phyloP scores from a whole-genome alignment of 306 rosid genomes.

The Delonix regia region DNA sequence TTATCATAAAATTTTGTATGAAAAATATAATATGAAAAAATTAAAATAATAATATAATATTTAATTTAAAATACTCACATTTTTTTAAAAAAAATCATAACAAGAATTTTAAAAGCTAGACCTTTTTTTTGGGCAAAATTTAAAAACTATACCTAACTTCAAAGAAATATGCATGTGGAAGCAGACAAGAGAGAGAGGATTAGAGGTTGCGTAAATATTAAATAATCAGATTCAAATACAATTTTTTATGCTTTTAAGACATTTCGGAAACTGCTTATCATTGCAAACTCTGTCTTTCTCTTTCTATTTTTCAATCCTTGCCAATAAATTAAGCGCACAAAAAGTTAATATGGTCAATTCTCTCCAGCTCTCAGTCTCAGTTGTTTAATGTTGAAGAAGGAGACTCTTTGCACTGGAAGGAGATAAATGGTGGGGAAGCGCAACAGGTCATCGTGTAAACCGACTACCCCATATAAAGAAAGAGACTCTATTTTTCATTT shows the following conservation, averaged over 20 bases:
- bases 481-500: not conserved
- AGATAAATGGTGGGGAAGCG: constrained; percentile 31
- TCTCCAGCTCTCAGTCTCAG: constrained; percentile 11
- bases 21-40: not conserved
- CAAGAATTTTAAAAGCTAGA: too few relatives aligned
- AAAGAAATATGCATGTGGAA: not conserved
- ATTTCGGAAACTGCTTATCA: not conserved
- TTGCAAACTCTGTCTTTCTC: not conserved
- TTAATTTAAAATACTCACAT: too few relatives aligned
- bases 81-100: not conserved
- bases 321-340: not conserved
- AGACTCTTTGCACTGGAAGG: constrained; percentile 13
- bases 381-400: constrained; percentile 44
- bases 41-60: too few relatives aligned
- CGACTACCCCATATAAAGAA: constrained; percentile 25
- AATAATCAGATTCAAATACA: not conserved
- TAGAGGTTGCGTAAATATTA: not conserved
- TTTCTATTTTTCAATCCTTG: not conserved
- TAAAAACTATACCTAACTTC: not conserved
- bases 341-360: constrained; percentile 37
- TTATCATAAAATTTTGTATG: not conserved
- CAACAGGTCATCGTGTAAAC: constrained; percentile 46
- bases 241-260: too few relatives aligned
- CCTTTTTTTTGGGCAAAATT: too few relatives aligned
- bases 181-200: not conserved